Evolutionary conservation across 345 rosid species (phyloP).

Genomic region (Erodium maritimum): DNA sequence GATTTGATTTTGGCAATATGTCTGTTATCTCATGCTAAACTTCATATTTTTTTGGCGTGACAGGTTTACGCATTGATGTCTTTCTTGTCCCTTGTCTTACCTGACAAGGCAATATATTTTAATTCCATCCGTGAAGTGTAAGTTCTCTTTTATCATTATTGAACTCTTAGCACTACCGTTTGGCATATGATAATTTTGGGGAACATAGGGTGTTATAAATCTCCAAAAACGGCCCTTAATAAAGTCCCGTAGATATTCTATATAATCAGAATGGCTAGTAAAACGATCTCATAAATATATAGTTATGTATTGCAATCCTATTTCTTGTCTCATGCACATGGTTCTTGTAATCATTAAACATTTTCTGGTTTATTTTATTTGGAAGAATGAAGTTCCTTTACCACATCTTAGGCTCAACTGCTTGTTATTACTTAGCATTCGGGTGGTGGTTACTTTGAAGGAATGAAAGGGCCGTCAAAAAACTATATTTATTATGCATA

Average conservation of each 20-base stretch:
- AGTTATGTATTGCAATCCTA: too few species aligned
- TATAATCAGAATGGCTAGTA: too few species aligned
- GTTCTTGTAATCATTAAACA: too few species aligned
- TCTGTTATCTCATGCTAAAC: not conserved
- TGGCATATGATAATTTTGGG: not conserved
- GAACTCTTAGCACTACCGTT: not conserved
- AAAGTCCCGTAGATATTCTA: too few species aligned
- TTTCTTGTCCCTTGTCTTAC: slow-evolving; percentile 71
- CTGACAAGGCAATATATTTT: slow-evolving; percentile 67
- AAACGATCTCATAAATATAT: too few species aligned
- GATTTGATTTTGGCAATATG: slow-evolving; percentile 2
- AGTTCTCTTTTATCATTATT: slow-evolving; percentile 20
- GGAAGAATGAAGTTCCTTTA: too few species aligned
- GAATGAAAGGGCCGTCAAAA: not conserved
- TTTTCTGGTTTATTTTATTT: not conserved
- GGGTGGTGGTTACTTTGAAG: not conserved
- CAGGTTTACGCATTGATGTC: slow-evolving; percentile 93
- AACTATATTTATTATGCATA: not conserved
- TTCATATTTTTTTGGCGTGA: slow-evolving; percentile 1
- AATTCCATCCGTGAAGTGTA: slow-evolving; percentile 96
- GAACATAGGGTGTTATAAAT: too few species aligned
- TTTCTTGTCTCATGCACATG: too few species aligned
- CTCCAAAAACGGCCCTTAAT: too few species aligned
- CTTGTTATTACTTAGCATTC: too few species aligned
- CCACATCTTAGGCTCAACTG: too few species aligned